phyloP scores from a whole-genome alignment of 129 eudicot genomes.

The Oenanthe sinensis region DNA sequence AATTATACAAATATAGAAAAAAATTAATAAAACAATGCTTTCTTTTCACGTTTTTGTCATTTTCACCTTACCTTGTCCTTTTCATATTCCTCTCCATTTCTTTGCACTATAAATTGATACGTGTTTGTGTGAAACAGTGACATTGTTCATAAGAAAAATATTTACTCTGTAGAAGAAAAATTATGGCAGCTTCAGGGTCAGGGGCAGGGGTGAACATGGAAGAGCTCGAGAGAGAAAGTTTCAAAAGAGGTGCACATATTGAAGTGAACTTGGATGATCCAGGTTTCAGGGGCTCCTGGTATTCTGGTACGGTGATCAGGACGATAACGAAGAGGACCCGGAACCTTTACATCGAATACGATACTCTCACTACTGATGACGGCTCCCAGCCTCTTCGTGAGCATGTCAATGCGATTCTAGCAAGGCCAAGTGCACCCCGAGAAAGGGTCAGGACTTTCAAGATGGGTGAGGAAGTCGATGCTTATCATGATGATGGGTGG shows the following conservation, averaged over 20 bases:
- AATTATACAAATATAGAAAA: too few species aligned
- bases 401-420: conserved; percentile 18
- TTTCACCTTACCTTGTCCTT: too few species aligned
- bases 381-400: conserved; percentile 13
- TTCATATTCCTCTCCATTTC: too few species aligned
- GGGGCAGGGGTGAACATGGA: not conserved
- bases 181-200: not conserved
- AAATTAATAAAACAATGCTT: too few species aligned
- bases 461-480: conserved; percentile 64
- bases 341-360: conserved; percentile 22
- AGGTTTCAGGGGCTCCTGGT: conserved; percentile 44
- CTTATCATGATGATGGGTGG: conserved; percentile 51
- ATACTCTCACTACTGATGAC: conserved; percentile 15
- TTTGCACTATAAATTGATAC: not conserved
- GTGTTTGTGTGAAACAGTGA: not conserved
- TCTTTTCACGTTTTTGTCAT: too few species aligned
- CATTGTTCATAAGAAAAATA: too few species aligned
- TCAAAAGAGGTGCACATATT: conserved; percentile 27
- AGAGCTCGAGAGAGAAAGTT: not conserved
- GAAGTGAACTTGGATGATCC: conserved; percentile 35
- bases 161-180: not conserved
- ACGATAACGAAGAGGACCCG: conserved; percentile 5
- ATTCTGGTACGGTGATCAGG: conserved; percentile 35
- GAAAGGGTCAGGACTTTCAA: conserved; percentile 27
- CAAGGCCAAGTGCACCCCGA: conserved; percentile 35